Evolutionary conservation across 257 asterid species (phyloP), one percentile per base, ranked within the genome.

Genomic region (Solanum gandarillasii): DNA sequence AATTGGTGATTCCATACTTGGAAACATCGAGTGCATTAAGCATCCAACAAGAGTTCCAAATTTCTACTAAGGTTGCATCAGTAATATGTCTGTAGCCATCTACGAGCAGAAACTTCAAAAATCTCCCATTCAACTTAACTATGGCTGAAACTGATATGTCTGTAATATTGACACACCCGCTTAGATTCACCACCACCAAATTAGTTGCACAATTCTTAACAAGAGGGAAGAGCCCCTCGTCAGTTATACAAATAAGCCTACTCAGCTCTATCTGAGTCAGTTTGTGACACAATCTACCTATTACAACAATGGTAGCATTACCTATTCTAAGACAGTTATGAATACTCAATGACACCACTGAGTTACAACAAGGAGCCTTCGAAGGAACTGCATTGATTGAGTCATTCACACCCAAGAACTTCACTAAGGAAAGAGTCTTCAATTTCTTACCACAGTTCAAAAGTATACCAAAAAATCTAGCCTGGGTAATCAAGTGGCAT

Each of bases 11-110:
- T 62, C 89, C 88, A 85, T 91, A 89, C 52, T 87, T 86, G 10
- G 99, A 94, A 88, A 94, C 91, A 89, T 95, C 95, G 3, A 97
- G 94, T 58, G 92, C 98, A 71, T 83, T 73, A 20, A 95, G 87
- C 68, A 90, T 71, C 87, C 86, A 93, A 90, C 98, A 97, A 60
- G 91, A 89, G 48, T 68, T 89, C 3, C 95, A 94, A 83, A 97
- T 85, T 27, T 93, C 93, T 27, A 62, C 87, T 91, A 95, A 89
- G 90, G 96, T 93, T 71, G 67, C 88, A 89, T 95, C 96, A 8
- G 92, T 93, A 35, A 97, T 84, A 79, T 58, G 21, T 83, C 68
- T 89, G 91, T 98, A 95, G 4, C 96, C 94, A 27, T 95, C 96
- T 29, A 94, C 93, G 79, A 90, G 95, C 78, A 97, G 89, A 87